Conservation (phyloP, 2,329 filamentous ascomycete species). For the Clonostachys byssicola region DNA sequence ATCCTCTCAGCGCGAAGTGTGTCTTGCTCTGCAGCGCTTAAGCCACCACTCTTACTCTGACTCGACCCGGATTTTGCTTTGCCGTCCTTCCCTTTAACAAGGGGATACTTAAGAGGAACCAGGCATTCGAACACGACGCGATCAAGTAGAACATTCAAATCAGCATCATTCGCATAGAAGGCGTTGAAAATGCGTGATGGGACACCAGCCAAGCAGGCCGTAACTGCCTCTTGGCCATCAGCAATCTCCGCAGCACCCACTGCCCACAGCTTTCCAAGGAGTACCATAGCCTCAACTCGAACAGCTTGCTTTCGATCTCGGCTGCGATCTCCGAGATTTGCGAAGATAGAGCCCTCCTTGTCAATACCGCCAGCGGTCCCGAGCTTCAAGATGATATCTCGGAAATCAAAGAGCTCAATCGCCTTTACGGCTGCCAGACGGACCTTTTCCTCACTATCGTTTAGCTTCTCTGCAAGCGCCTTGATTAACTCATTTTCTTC, state of each 20-base stretch:
- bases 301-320: constrained; percentile 81
- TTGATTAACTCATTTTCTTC: constrained; percentile 75
- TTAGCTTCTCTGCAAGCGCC: constrained; percentile 74
- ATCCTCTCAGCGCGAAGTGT: constrained; percentile 81
- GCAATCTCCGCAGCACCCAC: constrained; percentile 85
- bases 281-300: constrained; percentile 79
- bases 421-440: constrained; percentile 84
- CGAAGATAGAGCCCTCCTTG: constrained; percentile 73
- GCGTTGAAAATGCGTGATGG: constrained; percentile 83
- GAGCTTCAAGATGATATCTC: constrained; percentile 77
- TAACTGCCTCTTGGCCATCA: constrained; percentile 73
- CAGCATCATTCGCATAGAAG: constrained; percentile 84
- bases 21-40: constrained; percentile 61
- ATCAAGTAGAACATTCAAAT: constrained; percentile 81
- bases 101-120: constrained; percentile 84
- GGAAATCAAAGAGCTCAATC: constrained; percentile 75
- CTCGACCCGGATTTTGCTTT: constrained; percentile 58
- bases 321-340: constrained; percentile 79
- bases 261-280: constrained; percentile 88
- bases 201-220: constrained; percentile 71
- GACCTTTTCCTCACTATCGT: constrained; percentile 87
- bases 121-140: constrained; percentile 82
- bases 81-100: constrained; percentile 52
- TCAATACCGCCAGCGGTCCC: constrained; percentile 71
- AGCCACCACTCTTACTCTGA: constrained; percentile 25